Evolutionary conservation across 345 rosid genomes (phyloP).

Genomic region (Odontarrhena argentea): DNA sequence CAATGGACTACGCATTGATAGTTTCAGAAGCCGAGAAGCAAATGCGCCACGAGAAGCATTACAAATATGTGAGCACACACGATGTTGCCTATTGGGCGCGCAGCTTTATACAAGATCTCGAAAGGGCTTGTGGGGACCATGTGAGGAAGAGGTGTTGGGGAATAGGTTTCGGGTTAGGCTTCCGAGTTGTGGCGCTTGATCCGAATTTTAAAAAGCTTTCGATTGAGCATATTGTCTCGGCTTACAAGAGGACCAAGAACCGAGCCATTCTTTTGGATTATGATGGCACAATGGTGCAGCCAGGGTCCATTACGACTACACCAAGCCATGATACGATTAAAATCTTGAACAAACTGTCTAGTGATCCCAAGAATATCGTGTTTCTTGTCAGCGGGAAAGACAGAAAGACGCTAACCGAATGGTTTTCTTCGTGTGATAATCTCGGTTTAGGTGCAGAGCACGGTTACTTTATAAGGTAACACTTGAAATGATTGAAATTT

Average conservation of each 20-base stretch:
- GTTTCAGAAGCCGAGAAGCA: conserved; percentile 78
- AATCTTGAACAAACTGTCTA: conserved; percentile 66
- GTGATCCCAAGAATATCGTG: conserved; percentile 78
- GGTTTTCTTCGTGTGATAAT: conserved; percentile 74
- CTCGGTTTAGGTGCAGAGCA: conserved; percentile 93
- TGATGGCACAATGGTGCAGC: conserved; percentile 73
- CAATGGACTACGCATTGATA: conserved; percentile 76
- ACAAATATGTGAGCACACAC: conserved; percentile 86
- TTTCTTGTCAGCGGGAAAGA: conserved; percentile 87
- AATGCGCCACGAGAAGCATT: conserved; percentile 89
- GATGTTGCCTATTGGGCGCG: conserved; percentile 95
- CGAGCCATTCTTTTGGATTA: conserved; percentile 89
- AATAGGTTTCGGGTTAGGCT: conserved; percentile 89
- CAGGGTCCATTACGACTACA: conserved; percentile 57
- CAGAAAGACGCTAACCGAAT: conserved; percentile 60
- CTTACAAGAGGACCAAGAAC: conserved; percentile 79
- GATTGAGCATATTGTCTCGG: conserved; percentile 84
- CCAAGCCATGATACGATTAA: conserved; percentile 61
- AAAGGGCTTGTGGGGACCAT: conserved; percentile 85
- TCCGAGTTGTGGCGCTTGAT: conserved; percentile 86
- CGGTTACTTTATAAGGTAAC: conserved; percentile 79
- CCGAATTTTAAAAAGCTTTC: conserved; percentile 88
- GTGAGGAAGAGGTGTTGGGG: conserved; percentile 89
- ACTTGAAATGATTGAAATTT: too few species aligned
- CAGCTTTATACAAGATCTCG: conserved; percentile 94